Evolutionary conservation across 1,139 yeast genomes (phyloP).

Genomic region (Hanseniaspora gamundiae): DNA sequence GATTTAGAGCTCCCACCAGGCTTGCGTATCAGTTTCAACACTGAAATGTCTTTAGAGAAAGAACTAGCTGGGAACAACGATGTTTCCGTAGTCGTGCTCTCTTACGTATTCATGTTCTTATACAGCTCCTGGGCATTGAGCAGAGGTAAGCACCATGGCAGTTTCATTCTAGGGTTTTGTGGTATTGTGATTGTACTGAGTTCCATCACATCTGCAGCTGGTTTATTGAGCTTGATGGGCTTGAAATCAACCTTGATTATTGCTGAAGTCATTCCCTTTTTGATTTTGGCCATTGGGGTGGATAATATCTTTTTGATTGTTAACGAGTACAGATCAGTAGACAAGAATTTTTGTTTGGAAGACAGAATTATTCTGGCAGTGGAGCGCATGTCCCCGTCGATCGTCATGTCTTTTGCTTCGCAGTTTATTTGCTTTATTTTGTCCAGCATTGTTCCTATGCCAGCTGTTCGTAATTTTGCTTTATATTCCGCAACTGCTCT

Average conservation of each 20-base stretch:
- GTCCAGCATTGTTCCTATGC: constrained; percentile 81
- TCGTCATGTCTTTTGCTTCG: constrained; percentile 61
- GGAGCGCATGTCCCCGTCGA: constrained; percentile 76
- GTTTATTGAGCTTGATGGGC: constrained; percentile 63
- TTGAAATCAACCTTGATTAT: constrained; percentile 80
- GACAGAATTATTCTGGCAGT: constrained; percentile 52
- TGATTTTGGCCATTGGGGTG: constrained; percentile 86
- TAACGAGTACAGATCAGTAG: constrained; percentile 55
- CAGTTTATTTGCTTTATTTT: constrained; percentile 69
- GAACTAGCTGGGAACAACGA: constrained; percentile 81
- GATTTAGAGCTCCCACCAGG: constrained; percentile 39
- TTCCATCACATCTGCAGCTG: constrained; percentile 74
- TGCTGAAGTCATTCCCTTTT: constrained; percentile 94
- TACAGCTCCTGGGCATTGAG: constrained; percentile 75
- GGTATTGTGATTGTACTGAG: constrained; percentile 73
- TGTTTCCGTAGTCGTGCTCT: constrained; percentile 50
- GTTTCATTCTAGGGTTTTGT: constrained; percentile 64
- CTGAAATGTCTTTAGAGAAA: constrained; percentile 72
- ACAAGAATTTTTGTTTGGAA: constrained; percentile 35
- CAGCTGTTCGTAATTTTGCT: constrained; percentile 91
- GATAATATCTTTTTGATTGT: constrained; percentile 83
- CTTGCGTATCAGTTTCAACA: constrained; percentile 57
- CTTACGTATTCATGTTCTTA: constrained; percentile 80
- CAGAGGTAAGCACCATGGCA: constrained; percentile 31
- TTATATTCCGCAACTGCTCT: constrained; percentile 83